Evolutionary conservation across 768 basidiomycete species (phyloP).

Genomic region (Neoboletus subvelutipes): DNA sequence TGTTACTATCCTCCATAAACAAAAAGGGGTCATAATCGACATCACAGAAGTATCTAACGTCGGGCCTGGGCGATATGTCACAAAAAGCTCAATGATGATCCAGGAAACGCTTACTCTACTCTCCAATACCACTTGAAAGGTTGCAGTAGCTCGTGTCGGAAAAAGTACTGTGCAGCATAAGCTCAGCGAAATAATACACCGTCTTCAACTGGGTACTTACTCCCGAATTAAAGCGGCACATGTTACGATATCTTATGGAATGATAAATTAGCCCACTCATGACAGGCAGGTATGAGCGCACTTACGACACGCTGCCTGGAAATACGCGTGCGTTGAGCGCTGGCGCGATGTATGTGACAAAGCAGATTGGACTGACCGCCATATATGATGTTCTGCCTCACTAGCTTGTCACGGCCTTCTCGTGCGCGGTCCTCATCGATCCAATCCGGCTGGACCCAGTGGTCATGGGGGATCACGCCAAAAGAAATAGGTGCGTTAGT

Average conservation of each 20-base stretch:
- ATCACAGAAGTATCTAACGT: conserved; percentile 56
- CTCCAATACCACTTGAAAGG: conserved; percentile 64
- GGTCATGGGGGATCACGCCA: conserved; percentile 55
- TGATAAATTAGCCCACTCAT: neutral
- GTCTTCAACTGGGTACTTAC: conserved; percentile 34
- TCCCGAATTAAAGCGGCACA: conserved; percentile 76
- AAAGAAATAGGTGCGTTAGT: conserved; percentile 48
- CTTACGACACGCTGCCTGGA: conserved; percentile 45
- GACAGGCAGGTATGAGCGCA: neutral
- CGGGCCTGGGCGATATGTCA: conserved; percentile 36
- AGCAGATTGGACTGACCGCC: conserved; percentile 38
- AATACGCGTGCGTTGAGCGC: conserved; percentile 7
- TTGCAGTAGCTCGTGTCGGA: conserved; percentile 49
- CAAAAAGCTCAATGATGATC: neutral
- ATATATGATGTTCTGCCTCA: conserved; percentile 45
- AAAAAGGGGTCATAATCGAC: conserved; percentile 51
- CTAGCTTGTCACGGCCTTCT: conserved; percentile 52
- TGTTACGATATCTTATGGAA: conserved; percentile 58
- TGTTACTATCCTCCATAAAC: conserved; percentile 53
- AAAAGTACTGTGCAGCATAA: conserved; percentile 46
- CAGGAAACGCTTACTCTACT: conserved; percentile 43
- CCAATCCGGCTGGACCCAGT: conserved; percentile 74
- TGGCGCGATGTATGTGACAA: neutral
- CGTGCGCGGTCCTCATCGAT: conserved; percentile 67
- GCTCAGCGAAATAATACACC: conserved; percentile 3